Percentiles rank a stretch among this genome's conserved stretches.
Conservation (phyloP, 306 rosid genomes). For the Senna tora region DNA sequence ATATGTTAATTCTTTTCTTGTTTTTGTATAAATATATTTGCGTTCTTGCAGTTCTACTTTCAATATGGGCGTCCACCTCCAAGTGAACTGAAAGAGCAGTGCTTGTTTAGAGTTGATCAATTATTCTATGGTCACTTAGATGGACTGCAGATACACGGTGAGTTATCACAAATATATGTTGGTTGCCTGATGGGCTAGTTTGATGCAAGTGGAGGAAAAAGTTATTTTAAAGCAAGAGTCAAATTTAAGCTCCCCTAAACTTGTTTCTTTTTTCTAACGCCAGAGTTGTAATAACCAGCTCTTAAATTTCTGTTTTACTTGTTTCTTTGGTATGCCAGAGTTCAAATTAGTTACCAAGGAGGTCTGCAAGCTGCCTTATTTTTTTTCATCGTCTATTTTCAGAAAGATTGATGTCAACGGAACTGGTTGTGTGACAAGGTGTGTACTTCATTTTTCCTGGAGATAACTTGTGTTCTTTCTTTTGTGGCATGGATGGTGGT, state of each 20-base stretch:
- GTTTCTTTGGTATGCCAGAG: constrained; percentile 59
- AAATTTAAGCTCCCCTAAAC: constrained; percentile 10
- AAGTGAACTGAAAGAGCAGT: constrained; percentile 80
- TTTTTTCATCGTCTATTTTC: constrained; percentile 76
- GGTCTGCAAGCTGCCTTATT: constrained; percentile 96
- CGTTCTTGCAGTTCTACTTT: constrained; percentile 85
- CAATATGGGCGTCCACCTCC: constrained; percentile 88
- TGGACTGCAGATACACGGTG: constrained; percentile 88
- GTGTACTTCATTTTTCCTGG: constrained; percentile 25
- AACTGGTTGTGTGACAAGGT: constrained; percentile 91
- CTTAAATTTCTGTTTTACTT: constrained; percentile 42
- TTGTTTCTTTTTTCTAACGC: constrained; percentile 11
- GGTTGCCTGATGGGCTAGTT: constrained; percentile 31
- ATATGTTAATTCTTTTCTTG: constrained; percentile 21
- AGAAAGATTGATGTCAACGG: constrained; percentile 75
- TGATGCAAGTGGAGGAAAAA: constrained; percentile 22
- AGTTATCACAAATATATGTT: constrained; percentile 47
- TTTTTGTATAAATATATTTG: constrained; percentile 24
- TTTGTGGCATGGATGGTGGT: constrained; percentile 21
- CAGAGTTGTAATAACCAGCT: constrained; percentile 20
- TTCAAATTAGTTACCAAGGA: constrained; percentile 87
- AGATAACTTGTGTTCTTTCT: constrained; percentile 17
- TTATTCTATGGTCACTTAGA: constrained; percentile 71
- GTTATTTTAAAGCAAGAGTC: constrained; percentile 16
- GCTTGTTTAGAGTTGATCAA: constrained; percentile 65